Base-by-base conservation (phyloP, 2,329 filamentous ascomycete species). In the Pezicula radicicola region DNA sequence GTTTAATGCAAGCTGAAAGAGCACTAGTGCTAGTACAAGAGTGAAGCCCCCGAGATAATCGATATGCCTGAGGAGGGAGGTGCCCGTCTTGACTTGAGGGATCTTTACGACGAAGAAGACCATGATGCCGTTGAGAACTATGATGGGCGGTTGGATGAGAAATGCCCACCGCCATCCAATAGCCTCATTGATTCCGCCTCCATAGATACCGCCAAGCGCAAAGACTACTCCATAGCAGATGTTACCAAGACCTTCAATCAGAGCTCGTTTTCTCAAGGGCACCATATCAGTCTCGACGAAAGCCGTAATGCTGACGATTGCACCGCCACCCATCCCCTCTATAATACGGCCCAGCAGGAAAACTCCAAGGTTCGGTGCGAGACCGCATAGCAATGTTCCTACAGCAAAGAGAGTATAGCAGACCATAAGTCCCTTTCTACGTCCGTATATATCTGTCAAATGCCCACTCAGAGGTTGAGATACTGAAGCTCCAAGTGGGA, bases 151-250 rank as follows among this genome's bases (percentile, higher is more conserved):
- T 64, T 92, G 89, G 2, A 76, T 75, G 15, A 89, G 68, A 63
- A 93, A 92, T 0, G 87, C 79, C 83, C 85, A 89, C 59, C 87
- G 74, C 87, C 88, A 91, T 30, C 87, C 85, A 43, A 90, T 75
- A 7, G 75, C 79, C 64, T 91, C 87, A 0, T 85, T 80, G n/a
- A 90, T 66, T 8, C 87, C 66, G 3, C 88, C 88, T 59, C 81
- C 88, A 1, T 91, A 61, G 0, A 87, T 84, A 4, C 84, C 87
- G 2, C 88, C 88, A 6, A 78, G 74, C 4, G 81, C 80, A 6
- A 84, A 78, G 18, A 86, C 88, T 19, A 75, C 71, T 0, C 85
- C 85, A 61, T 79, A 90, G 45, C 89, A 76, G 54, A 91, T 77
- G 64, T 89, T 91, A 60, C 89, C 75, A 49, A 71, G 69, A 2